phyloP scores from a whole-genome alignment of 441 rosid species.

The Erysimum cheiri region DNA sequence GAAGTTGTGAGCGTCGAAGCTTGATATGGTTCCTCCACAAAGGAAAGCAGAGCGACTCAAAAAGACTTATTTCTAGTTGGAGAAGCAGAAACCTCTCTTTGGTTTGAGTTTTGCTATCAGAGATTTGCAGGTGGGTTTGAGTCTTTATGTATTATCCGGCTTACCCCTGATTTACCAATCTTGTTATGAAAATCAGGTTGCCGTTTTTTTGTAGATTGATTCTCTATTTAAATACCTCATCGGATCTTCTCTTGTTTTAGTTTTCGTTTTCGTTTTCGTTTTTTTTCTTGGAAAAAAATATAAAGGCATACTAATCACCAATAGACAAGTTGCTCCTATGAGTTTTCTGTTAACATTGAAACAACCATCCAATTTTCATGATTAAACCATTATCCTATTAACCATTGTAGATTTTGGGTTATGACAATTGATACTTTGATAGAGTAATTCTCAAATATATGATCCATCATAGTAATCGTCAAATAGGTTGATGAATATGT shows the following conservation, averaged over 20 bases:
- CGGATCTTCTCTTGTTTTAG: no score
- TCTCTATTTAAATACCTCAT: slow-evolving; percentile 25
- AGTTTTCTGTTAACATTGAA: not conserved
- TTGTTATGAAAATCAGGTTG: slow-evolving; percentile 33
- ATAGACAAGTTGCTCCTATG: not conserved
- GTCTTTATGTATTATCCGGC: slow-evolving; percentile 36
- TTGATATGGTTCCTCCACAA: slow-evolving; percentile 23
- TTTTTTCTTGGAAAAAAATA: not conserved
- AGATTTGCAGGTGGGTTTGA: slow-evolving; percentile 35
- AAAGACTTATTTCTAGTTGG: slow-evolving; percentile 17
- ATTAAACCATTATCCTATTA: no score
- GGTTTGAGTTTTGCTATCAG: slow-evolving; percentile 39
- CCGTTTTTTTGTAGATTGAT: slow-evolving; percentile 30
- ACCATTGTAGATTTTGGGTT: no score
- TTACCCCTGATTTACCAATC: slow-evolving; percentile 18
- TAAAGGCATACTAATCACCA: not conserved
- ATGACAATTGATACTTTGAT: no score
- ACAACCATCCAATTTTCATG: no score
- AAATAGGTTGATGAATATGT: no score
- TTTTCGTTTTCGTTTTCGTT: slow-evolving; percentile 3
- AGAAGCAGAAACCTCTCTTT: slow-evolving; percentile 13
- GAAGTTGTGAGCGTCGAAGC: slow-evolving; percentile 70
- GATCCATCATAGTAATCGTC: no score
- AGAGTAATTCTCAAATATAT: no score
- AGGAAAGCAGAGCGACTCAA: slow-evolving; percentile 23